Evolutionary conservation across 2,329 filamentous ascomycete species (phyloP).

Genomic region (Venturia oleaginea): DNA sequence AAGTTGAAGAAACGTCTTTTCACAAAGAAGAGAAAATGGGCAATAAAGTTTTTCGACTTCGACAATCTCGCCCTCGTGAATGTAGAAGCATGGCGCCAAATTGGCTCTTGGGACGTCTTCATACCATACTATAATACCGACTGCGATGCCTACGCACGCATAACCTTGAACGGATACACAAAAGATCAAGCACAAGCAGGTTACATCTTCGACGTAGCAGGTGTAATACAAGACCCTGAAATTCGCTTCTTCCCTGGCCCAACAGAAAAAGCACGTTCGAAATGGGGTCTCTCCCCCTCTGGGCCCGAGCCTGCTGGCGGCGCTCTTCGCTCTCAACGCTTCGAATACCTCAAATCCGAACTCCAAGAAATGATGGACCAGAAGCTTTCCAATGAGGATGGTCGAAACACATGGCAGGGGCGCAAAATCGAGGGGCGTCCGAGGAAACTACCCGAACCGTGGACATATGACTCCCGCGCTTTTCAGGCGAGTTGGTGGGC

Average conservation of each 20-base stretch:
- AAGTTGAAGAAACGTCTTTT: neutral
- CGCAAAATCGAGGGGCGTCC: neutral
- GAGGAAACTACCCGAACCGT: constrained; percentile 13
- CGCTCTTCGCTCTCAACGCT: constrained; percentile 1
- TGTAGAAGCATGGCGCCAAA: constrained; percentile 39
- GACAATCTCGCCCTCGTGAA: constrained; percentile 51
- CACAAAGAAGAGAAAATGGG: constrained; percentile 34
- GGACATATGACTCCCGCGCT: constrained; percentile 15
- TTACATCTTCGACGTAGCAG: constrained; percentile 17
- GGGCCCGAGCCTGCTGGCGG: constrained; percentile 11
- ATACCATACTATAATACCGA: constrained; percentile 52
- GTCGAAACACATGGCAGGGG: constrained; percentile 16
- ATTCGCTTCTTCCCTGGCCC: constrained; percentile 13
- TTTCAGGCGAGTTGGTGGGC: constrained; percentile 16
- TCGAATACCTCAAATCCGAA: constrained; percentile 12
- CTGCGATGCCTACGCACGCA: constrained; percentile 37
- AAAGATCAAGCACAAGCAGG: constrained; percentile 16
- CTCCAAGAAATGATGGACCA: constrained; percentile 14
- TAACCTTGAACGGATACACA: constrained; percentile 15
- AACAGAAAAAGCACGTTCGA: neutral
- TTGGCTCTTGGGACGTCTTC: constrained; percentile 48
- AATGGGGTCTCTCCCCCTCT: constrained; percentile 10
- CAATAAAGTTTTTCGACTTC: constrained; percentile 47
- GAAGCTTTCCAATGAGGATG: constrained; percentile 12
- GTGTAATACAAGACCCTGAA: constrained; percentile 12